These are phyloP conservation scores for Hypoxylon lenormandii DNA, from an alignment of 495 filamentous ascomycete species.

Conservation along the genomic window DNA sequence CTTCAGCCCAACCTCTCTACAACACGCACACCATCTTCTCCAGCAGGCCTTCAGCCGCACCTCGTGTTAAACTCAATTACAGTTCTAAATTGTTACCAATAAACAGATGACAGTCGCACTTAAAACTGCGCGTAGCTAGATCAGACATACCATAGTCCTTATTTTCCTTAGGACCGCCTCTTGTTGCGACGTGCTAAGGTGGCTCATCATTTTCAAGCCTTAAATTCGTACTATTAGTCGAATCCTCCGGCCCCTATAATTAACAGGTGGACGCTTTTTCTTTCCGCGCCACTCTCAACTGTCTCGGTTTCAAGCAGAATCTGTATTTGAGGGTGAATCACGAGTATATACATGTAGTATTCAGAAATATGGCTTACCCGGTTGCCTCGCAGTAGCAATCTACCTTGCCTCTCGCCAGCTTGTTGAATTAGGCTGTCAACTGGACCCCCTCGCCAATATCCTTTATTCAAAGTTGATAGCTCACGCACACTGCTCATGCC, in stretches of 20 bases:
- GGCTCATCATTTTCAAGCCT: neutral
- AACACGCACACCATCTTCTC: neutral
- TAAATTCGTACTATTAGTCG: neutral
- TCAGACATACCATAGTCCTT: no score
- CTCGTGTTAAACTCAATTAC: conserved; percentile 14
- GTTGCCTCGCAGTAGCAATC: no score
- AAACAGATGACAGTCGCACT: neutral
- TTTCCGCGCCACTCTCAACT: neutral
- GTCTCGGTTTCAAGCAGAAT: neutral
- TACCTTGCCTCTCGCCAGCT: no score
- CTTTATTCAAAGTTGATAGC: no score
- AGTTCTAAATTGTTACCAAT: neutral
- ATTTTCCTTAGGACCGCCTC: neutral
- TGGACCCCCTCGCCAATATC: no score
- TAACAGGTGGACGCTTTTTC: no score
- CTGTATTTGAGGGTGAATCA: neutral
- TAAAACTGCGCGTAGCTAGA: neutral
- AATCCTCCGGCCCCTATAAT: neutral
- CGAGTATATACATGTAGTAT: no score
- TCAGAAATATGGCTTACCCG: no score
- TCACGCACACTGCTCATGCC: no score
- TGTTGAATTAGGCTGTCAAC: no score
- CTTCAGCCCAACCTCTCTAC: neutral
- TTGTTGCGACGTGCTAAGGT: neutral
- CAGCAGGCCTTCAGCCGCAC: conserved; percentile 24